Percentiles rank a stretch among this genome's conserved stretches.
Evolutionary conservation across 306 rosid genomes (phyloP).

Genomic region (Carpinus fangiana): DNA sequence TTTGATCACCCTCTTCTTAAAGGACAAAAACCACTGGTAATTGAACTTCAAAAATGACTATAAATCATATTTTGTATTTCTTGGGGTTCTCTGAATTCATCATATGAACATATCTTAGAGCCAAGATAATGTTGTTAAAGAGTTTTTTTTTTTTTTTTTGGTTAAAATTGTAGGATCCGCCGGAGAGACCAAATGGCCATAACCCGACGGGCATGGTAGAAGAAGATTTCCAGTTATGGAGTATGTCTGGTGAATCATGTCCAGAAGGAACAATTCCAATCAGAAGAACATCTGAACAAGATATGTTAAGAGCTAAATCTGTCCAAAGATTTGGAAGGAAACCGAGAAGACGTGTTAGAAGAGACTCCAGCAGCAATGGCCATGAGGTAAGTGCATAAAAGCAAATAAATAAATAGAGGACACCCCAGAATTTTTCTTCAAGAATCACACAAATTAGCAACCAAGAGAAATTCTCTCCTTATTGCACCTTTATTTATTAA

Average conservation of each 20-base stretch:
- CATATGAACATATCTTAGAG: background rate
- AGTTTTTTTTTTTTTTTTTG: background rate
- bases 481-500: background rate
- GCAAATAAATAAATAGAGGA: background rate
- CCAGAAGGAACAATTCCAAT: conserved; percentile 95
- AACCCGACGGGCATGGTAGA: conserved; percentile 23
- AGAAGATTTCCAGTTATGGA: conserved; percentile 74
- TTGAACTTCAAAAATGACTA: background rate
- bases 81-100: background rate
- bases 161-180: conserved; percentile 65
- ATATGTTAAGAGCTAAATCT: conserved; percentile 78
- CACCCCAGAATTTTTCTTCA: conserved; percentile 19
- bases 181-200: conserved; percentile 66
- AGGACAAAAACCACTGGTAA: conserved; percentile 80
- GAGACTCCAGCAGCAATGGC: conserved; percentile 87
- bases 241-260: conserved; percentile 66
- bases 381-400: conserved; percentile 71
- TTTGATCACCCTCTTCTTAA: conserved; percentile 83
- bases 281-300: conserved; percentile 77
- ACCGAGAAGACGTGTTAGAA: conserved; percentile 55
- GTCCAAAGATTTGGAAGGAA: conserved; percentile 78
- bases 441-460: background rate
- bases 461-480: background rate
- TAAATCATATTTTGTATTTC: background rate
- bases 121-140: background rate